These are phyloP conservation scores for Naganishia sp. DNA, from an alignment of 1,284 basidiomycete species.

Conservation along the genomic window DNA sequence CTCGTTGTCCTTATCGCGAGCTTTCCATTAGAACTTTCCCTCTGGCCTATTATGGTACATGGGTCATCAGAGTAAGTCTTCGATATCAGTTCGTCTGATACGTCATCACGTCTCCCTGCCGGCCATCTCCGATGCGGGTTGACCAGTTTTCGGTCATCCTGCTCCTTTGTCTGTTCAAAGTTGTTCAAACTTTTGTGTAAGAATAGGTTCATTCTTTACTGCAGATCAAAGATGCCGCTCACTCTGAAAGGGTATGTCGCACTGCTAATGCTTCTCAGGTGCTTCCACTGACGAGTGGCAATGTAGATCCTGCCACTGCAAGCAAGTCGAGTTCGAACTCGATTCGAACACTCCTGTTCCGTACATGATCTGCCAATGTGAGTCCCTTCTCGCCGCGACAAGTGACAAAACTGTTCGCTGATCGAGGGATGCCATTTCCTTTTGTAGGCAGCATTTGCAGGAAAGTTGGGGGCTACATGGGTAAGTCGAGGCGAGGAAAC, in stretches of 20 bases:
- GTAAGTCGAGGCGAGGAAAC: conserved; percentile 41
- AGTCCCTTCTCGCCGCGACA: not conserved
- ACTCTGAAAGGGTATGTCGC: conserved; percentile 31
- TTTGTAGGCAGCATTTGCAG: conserved; percentile 46
- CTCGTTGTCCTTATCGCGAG: too few relatives aligned
- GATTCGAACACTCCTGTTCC: conserved; percentile 53
- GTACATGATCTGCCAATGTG: conserved; percentile 51
- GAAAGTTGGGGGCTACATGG: conserved; percentile 53
- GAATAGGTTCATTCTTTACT: too few relatives aligned
- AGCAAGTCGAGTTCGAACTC: conserved; percentile 48
- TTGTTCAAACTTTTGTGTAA: not conserved
- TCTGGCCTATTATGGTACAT: too few relatives aligned
- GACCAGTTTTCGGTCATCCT: not conserved
- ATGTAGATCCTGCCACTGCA: conserved; percentile 52
- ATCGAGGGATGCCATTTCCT: not conserved
- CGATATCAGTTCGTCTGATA: too few relatives aligned
- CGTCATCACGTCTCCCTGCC: too few relatives aligned
- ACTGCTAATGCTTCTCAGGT: not conserved
- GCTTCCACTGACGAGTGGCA: not conserved
- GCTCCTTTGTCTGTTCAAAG: not conserved
- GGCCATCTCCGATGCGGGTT: too few relatives aligned
- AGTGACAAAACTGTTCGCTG: not conserved
- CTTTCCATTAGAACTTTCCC: too few relatives aligned
- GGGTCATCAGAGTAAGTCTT: too few relatives aligned
- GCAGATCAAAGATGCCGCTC: conserved; percentile 20